Evolutionary conservation across 805 yeast genomes (phyloP).

Genomic region (Phaffomyces opuntiae): DNA sequence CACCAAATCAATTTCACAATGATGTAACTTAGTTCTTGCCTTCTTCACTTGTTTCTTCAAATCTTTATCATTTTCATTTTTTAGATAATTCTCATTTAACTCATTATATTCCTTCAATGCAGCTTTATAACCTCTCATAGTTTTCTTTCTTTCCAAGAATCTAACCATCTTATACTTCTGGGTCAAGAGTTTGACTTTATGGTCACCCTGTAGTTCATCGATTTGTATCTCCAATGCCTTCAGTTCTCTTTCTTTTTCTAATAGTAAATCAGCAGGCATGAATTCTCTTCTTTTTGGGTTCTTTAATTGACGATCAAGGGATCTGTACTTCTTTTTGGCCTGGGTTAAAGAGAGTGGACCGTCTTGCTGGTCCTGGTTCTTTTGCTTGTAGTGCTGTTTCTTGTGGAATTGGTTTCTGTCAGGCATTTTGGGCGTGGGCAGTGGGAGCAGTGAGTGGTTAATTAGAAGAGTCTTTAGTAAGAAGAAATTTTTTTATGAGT

Average conservation of each 20-base stretch:
- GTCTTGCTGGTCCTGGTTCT: neutral
- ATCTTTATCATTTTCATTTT: conserved; percentile 21
- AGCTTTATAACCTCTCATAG: conserved; percentile 58
- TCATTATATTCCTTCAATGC: conserved; percentile 27
- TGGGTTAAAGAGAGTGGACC: neutral
- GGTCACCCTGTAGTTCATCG: conserved; percentile 36
- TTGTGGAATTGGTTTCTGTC: neutral
- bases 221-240: conserved; percentile 58
- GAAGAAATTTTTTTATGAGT: neutral
- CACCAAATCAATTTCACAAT: conserved; percentile 62
- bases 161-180: conserved; percentile 88
- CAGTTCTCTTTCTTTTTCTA: conserved; percentile 71
- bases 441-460: neutral
- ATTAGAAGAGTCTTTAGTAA: neutral
- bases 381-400: neutral
- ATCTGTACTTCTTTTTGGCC: conserved; percentile 74
- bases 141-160: conserved; percentile 86
- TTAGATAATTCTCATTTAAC: conserved; percentile 20
- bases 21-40: conserved; percentile 42
- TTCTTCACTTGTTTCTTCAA: conserved; percentile 33
- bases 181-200: conserved; percentile 44
- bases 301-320: conserved; percentile 61
- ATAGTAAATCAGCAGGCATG: conserved; percentile 55
- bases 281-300: conserved; percentile 38
- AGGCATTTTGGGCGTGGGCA: neutral